A percentile compares a stretch with the other conserved stretches of the same genome.
Conservation (phyloP, 2,329 filamentous ascomycete species). For the Pseudogymnoascus verrucosus region DNA sequence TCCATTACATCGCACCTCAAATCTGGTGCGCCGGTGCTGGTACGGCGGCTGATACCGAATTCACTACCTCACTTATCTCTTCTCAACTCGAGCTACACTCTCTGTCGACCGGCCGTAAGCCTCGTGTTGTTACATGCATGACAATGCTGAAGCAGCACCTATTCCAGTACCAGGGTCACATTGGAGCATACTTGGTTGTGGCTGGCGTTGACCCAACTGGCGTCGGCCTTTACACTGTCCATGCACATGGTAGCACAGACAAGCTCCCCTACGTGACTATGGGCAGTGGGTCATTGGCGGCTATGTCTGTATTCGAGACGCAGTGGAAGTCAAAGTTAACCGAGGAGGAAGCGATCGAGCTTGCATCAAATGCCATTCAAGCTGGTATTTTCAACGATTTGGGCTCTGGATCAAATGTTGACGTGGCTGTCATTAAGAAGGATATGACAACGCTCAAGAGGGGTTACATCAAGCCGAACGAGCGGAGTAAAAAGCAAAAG, state of each 20-base stretch:
- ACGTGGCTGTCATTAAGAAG: constrained; percentile 88
- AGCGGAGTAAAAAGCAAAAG: constrained; percentile 81
- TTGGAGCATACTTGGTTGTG: constrained; percentile 95
- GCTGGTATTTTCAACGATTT: constrained; percentile 98
- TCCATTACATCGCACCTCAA: constrained; percentile 96
- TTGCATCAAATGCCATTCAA: constrained; percentile 80
- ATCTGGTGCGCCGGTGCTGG: constrained; percentile 99
- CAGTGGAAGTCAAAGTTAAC: constrained; percentile 78
- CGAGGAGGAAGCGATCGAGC: constrained; percentile 71
- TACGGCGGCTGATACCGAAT: constrained; percentile 96
- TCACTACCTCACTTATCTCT: constrained; percentile 96
- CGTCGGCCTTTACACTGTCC: constrained; percentile 91
- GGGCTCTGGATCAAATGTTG: constrained; percentile 94
- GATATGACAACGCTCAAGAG: constrained; percentile 92
- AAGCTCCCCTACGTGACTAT: constrained; percentile 99
- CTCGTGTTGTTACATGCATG: constrained; percentile 98
- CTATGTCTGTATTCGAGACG: constrained; percentile 97
- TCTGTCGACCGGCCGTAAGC: constrained; percentile 90
- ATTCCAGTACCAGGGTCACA: constrained; percentile 96
- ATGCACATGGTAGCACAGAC: constrained; percentile 96
- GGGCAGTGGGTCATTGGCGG: constrained; percentile 90
- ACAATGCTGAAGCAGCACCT: constrained; percentile 99
- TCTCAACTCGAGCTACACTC: constrained; percentile 97
- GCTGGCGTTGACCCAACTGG: constrained; percentile 95
- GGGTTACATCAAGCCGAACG: constrained; percentile 89